Evolutionary conservation across 257 asterid genomes (phyloP), one percentile per base, ranked within the genome.

Genomic region (Solanum arcanum): DNA sequence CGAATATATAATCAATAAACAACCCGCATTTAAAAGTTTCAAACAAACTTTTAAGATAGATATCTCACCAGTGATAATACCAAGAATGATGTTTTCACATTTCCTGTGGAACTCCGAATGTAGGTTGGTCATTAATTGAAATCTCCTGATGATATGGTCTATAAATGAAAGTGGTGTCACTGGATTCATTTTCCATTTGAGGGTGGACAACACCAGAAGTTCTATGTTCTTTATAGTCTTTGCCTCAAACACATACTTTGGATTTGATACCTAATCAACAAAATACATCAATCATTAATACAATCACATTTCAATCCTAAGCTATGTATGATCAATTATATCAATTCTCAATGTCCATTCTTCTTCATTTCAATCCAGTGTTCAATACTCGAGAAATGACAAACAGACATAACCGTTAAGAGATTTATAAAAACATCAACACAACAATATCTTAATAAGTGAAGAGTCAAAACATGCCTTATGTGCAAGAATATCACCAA

Each of bases 101-200:
- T 91, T 89, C 88, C 86, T 87, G 46, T 91, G 87, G 87, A 96
- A 92, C 27, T 93, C 97, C 89, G 90, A 91, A 86, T 91, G 93
- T 85, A 90, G 91, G 84, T 92, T 90, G 86, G 81, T 86, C 77
- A 85, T 84, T 86, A 92, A 89, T 73, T 86, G 93, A 85, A 94
- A 91, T 90, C 99, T 93, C 91, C 98, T 94, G 6, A 89, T 90
- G 89, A 92, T 89, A 92, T 96, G 97, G 92, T 96, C 99, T 86
- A 94, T 66, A 89, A 92, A 96, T 7, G 97, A 91, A 56, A 95
- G 86, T 27, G 98, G 98, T 4, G 99, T 96, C 85, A 94, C 98
- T 5, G 94, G 95, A 86, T 92, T 94, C 96, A 95, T 94, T 91
- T 87, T 94, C 99, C 99, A 96, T 64, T 64, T 10, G 72, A 64